Evolutionary conservation across 1,139 yeast species (phyloP), one percentile per base, ranked within the genome.

Genomic region (Yamadazyma sp.): DNA sequence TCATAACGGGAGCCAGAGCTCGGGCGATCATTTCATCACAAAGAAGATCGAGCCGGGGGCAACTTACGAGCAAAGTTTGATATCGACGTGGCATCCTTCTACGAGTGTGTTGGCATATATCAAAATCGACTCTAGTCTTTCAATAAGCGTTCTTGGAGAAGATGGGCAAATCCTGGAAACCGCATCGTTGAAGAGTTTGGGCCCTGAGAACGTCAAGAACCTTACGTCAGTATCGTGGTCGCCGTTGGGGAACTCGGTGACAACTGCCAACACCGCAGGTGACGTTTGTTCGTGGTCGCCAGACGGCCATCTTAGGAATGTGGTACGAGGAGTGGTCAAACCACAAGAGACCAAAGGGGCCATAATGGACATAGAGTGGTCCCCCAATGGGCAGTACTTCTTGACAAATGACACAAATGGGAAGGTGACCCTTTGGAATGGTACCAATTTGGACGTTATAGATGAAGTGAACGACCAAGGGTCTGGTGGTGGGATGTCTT

Each of bases 271-370:
- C 2, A 75, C 73, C 36, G 69, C 69, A 48, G 91, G 92, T 14
- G 91, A 83, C 49, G 53, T 85, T 11, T 62, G 88, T 41, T 67
- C 83, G 11, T 85, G 92, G 92, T 72, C 79, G 15, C 73, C 77
- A 0, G 81, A 78, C 39, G 92, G 91, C 0, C 71, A 72, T 32
- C 66, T 87, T 36, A 69, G 79, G 44, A 83, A 81, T 48, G 77
- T 84, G 1, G 73, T 68, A 17, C 59, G 56, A 36, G 53, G 43
- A 8, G 46, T 44, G 5, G 37, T 40, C 10, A 43, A 36, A 17
- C 39, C 42, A 16, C 51, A 44, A 15, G 36, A 39, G n/a, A 37
- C 31, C 17, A 22, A 37, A 9, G 48, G 44, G 5, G 38, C 40
- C 17, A 53, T 66, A 7, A 45, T 56, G 4, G 54, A 51, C 12